Conservation (phyloP, 805 yeast genomes). For the Yarrowia sp. region DNA sequence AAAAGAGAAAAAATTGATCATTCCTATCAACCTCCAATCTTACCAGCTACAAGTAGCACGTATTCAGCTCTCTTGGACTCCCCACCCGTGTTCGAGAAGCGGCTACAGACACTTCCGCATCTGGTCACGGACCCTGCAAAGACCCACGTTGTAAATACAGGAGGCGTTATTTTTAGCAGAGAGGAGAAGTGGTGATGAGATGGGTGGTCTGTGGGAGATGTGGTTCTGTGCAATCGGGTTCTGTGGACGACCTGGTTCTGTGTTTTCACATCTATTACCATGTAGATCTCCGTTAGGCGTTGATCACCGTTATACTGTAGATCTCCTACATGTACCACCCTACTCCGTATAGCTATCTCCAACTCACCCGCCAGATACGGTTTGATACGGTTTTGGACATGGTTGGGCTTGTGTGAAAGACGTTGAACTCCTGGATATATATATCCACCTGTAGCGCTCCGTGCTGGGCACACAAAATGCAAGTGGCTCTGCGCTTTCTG, state of each 20-base stretch:
- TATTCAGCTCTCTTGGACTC: no score
- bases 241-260: no score
- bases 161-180: conserved; percentile 12
- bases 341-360: no score
- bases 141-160: conserved; percentile 27
- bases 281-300: no score
- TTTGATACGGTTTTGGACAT: conserved; percentile 22
- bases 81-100: not conserved
- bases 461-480: not conserved
- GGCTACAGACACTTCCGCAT: conserved; percentile 19
- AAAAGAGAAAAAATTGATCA: no score
- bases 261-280: no score
- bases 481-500: conserved; percentile 6
- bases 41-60: no score
- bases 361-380: no score
- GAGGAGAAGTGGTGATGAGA: not conserved
- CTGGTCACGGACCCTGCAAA: conserved; percentile 15
- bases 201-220: no score
- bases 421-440: not conserved
- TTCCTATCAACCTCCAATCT: no score
- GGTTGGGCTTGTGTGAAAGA: not conserved
- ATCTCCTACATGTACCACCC: not conserved
- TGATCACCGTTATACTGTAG: not conserved
- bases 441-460: no score
- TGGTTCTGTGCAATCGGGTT: not conserved